phyloP scores from a whole-genome alignment of 139 green algal genomes.

The Ettlia oleoabundans region DNA sequence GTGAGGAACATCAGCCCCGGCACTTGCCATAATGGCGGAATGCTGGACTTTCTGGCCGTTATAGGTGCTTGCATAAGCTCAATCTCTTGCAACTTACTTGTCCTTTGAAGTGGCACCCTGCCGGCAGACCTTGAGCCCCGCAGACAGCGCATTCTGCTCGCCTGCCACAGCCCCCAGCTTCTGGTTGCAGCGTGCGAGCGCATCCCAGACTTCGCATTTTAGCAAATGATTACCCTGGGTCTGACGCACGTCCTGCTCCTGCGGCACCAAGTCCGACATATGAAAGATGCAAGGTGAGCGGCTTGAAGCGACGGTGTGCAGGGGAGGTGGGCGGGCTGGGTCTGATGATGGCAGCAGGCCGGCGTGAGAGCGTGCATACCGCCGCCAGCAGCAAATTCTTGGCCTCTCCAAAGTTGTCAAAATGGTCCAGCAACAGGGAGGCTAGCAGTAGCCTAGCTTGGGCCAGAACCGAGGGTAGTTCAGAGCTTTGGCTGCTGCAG shows the following conservation, averaged over 20 bases:
- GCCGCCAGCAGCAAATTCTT: conserved; percentile 8
- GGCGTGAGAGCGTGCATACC: conserved; percentile 7
- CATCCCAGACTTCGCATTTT: conserved; percentile 28
- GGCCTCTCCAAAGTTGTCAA: conserved; percentile 33
- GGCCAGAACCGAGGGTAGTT: conserved; percentile 21
- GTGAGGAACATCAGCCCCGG: too few relatives aligned
- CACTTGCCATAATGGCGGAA: too few relatives aligned
- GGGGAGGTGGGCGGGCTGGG: not conserved
- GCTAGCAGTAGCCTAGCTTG: conserved; percentile 19
- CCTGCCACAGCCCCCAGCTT: conserved; percentile 23
- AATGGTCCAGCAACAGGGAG: conserved; percentile 40
- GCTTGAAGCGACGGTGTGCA: too few relatives aligned
- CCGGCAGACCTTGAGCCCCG: conserved; percentile 19
- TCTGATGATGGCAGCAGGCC: too few relatives aligned
- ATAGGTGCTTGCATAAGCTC: too few relatives aligned
- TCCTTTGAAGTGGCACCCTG: conserved; percentile 24
- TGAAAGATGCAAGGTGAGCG: not conserved
- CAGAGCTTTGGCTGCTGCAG: not conserved
- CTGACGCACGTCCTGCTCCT: conserved; percentile 27
- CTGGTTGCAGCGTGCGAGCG: conserved; percentile 24
- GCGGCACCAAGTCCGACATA: not conserved
- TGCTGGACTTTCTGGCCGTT: too few relatives aligned
- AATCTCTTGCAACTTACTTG: conserved; percentile 5
- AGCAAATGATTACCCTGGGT: conserved; percentile 14
- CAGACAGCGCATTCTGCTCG: not conserved